Base-by-base conservation (phyloP, 2,329 filamentous ascomycete species). In the Elsinoe australis region DNA sequence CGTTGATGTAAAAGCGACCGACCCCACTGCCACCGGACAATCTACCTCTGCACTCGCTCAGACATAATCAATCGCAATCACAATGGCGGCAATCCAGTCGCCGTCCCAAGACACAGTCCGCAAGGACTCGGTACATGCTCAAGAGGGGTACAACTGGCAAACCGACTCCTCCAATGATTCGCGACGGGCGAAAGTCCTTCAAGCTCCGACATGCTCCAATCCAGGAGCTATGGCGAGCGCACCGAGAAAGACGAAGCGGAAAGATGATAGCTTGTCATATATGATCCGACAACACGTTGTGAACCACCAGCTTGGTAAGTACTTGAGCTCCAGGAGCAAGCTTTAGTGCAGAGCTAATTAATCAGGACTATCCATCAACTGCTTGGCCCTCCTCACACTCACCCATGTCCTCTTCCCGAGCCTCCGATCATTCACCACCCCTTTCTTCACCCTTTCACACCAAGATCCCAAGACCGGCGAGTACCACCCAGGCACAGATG, bases 371-470 rank as follows among this genome's bases (percentile, higher is more conserved):
- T 87, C 87, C 9, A 75, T 92, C 65, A 95, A 94, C 64, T 80
- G 92, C 51, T 72, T 95, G 54, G 79, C 87, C 50, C 80, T 94
- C 55, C 79, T 95, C 55, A 80, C 84, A 64, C 79, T 94, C 55
- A 80, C 86, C 49, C 87, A 95, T 69, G 71, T 82, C 58, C 82
- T 83, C 61, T 87, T 95, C 63, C 88, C 90, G 45, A 83, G 82
- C 59, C 80, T 88, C 41, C 80, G 87, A 55, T 71, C 76, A 47
- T 80, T 85, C 60, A 94, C 88, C n/a, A 75, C 76, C 60, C 92
- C 89, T 58, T 95, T 95, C 72, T 88, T 94, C 69, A 77, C 80
- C 49, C 76, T 95, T 51, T 89, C 86, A 50, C 92, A 96, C 71
- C 82, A 83, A 66, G 85, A 90, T 62, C 68, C 79, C 0, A 61